Percentiles rank a stretch among this genome's conserved stretches.
Conservation (phyloP, 768 basidiomycete species). For the Hortiboletus flavorubellus region DNA sequence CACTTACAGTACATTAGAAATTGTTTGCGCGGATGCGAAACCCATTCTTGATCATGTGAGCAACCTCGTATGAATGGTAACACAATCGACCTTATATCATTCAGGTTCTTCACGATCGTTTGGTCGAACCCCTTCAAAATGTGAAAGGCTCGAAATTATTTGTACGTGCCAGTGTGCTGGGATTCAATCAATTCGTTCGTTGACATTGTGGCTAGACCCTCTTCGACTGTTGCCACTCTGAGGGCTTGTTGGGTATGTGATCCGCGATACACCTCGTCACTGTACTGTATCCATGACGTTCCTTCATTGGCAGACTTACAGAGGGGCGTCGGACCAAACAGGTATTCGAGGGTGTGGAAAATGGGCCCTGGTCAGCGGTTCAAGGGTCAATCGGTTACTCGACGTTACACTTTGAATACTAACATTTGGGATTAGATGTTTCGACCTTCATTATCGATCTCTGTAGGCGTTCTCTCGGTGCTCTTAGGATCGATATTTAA, state of each 20-base stretch:
- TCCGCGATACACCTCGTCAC: background rate
- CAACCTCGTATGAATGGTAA: background rate
- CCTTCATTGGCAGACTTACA: slow-evolving; percentile 17
- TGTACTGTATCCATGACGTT: background rate
- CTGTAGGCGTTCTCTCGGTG: slow-evolving; percentile 1
- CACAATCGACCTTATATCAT: background rate
- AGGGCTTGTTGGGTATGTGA: slow-evolving; percentile 22
- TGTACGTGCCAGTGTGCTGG: slow-evolving; percentile 2
- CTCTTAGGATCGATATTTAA: background rate
- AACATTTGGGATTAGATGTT: slow-evolving; percentile 3
- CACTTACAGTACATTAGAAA: slow-evolving; percentile 13
- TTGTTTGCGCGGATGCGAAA: slow-evolving; percentile 16
- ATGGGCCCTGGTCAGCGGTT: slow-evolving; percentile 14
- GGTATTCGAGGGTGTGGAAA: slow-evolving; percentile 15
- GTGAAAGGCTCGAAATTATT: slow-evolving; percentile 21
- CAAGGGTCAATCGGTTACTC: slow-evolving; percentile 5
- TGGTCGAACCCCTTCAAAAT: slow-evolving; percentile 18
- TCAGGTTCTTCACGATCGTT: slow-evolving; percentile 20
- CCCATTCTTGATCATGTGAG: slow-evolving; percentile 26
- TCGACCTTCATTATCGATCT: slow-evolving; percentile 1
- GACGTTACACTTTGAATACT: background rate
- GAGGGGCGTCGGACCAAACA: slow-evolving; percentile 10
- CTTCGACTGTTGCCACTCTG: slow-evolving; percentile 32
- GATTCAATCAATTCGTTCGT: background rate
- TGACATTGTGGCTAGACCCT: slow-evolving; percentile 18